Percentiles rank a stretch among this genome's conserved stretches.
Conservation (phyloP, 2,329 filamentous ascomycete genomes). For the Cryphonectria parasitica region DNA sequence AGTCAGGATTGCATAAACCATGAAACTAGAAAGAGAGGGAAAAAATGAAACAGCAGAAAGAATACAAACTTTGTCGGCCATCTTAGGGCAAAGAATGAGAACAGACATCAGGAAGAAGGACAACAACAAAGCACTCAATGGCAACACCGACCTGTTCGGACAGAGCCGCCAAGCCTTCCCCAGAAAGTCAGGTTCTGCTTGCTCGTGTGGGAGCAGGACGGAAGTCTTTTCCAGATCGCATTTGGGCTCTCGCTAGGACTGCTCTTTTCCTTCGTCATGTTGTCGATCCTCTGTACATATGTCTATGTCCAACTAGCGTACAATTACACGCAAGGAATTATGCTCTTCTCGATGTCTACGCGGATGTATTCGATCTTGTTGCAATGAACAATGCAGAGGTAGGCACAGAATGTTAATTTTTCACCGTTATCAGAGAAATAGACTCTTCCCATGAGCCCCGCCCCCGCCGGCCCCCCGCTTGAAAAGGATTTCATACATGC, state of each 20-base stretch:
- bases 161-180: neutral
- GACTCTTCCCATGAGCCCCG: too few relatives aligned
- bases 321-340: neutral
- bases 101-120: too few relatives aligned
- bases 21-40: neutral
- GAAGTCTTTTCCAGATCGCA: conserved; percentile 18
- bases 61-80: neutral
- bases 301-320: conserved; percentile 18
- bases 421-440: neutral
- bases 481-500: neutral
- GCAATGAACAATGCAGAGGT: neutral
- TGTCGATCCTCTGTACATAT: conserved; percentile 22
- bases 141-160: conserved; percentile 1
- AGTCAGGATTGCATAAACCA: neutral
- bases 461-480: too few relatives aligned
- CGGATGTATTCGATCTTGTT: too few relatives aligned
- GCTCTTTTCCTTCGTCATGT: conserved; percentile 19
- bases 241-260: conserved; percentile 26
- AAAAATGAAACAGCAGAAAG: too few relatives aligned
- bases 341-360: too few relatives aligned
- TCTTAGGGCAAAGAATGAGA: neutral
- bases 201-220: conserved; percentile 6
- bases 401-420: neutral
- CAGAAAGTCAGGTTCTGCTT: neutral
- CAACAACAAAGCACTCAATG: neutral